Evolutionary conservation across 2,329 filamentous ascomycete species (phyloP).

Genomic region (Penicillium crustosum): DNA sequence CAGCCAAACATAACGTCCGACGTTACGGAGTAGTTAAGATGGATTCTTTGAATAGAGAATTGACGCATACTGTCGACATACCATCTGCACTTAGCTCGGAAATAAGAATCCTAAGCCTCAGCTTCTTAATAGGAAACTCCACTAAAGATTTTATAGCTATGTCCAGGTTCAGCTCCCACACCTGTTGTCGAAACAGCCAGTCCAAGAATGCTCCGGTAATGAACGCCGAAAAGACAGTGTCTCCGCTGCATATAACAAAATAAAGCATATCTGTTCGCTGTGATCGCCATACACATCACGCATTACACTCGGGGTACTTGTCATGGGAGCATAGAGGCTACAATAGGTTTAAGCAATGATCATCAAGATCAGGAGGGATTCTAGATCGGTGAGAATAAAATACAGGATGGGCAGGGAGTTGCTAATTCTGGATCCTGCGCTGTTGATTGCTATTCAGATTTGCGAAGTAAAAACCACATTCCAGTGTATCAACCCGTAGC

Average conservation of each 20-base stretch:
- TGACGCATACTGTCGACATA: neutral
- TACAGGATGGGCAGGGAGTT: neutral
- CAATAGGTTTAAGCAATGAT: neutral
- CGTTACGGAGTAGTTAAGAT: neutral
- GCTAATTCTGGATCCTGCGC: neutral
- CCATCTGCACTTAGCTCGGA: neutral
- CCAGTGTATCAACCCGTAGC: neutral
- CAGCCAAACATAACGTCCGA: neutral
- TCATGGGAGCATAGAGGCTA: neutral
- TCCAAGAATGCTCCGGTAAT: neutral
- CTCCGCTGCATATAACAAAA: neutral
- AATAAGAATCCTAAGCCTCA: neutral
- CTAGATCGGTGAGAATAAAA: neutral
- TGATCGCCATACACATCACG: neutral
- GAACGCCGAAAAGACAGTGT: neutral
- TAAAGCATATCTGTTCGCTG: neutral
- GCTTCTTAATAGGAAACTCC: neutral
- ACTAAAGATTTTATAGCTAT: neutral
- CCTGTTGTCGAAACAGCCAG: neutral
- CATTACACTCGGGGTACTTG: neutral
- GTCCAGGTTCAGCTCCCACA: neutral
- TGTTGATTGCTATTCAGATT: neutral
- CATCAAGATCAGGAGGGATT: neutral
- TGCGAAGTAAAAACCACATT: neutral
- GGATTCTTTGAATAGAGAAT: neutral